Conservation (phyloP, 192 early-diverging fungal genomes). For the Lobosporangium transversale region DNA sequence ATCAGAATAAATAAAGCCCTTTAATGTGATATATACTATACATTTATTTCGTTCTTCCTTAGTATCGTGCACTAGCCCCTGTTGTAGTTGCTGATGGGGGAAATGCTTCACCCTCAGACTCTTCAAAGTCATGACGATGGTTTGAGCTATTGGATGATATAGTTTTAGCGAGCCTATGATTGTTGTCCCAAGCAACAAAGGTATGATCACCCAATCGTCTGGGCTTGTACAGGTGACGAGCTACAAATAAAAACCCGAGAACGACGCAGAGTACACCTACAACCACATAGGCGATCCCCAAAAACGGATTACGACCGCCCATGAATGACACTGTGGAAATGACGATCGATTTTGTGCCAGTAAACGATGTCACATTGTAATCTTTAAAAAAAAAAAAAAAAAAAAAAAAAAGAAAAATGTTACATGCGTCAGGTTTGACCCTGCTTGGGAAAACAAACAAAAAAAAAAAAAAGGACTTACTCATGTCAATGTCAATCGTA, state of each 20-base stretch:
- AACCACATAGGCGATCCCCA: slow-evolving; percentile 94
- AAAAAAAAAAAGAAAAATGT: not conserved
- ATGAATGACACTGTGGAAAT: slow-evolving; percentile 93
- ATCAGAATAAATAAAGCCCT: not conserved
- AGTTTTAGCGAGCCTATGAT: not conserved
- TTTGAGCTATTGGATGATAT: not conserved
- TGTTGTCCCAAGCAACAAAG: slow-evolving; percentile 90
- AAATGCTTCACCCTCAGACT: not conserved
- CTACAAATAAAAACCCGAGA: slow-evolving; percentile 87
- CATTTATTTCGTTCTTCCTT: no score
- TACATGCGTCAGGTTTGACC: not conserved
- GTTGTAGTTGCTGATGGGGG: not conserved
- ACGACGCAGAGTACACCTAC: slow-evolving; percentile 91
- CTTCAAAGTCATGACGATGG: not conserved
- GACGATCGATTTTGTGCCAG: slow-evolving; percentile 96
- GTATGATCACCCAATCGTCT: slow-evolving; percentile 97
- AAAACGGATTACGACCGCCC: slow-evolving; percentile 95
- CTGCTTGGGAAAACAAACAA: not conserved
- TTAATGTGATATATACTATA: not conserved
- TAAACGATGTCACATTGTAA: slow-evolving; percentile 86
- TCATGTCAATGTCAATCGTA: slow-evolving; percentile 75
- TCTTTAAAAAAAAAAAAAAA: slow-evolving; percentile 57
- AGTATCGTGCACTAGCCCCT: not conserved
- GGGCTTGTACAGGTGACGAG: slow-evolving; percentile 94
- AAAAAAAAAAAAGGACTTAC: slow-evolving; percentile 53